Percentiles rank a stretch among this genome's conserved stretches.
Conservation (phyloP, 805 yeast species). For the Lipomyces chichibuensis region DNA sequence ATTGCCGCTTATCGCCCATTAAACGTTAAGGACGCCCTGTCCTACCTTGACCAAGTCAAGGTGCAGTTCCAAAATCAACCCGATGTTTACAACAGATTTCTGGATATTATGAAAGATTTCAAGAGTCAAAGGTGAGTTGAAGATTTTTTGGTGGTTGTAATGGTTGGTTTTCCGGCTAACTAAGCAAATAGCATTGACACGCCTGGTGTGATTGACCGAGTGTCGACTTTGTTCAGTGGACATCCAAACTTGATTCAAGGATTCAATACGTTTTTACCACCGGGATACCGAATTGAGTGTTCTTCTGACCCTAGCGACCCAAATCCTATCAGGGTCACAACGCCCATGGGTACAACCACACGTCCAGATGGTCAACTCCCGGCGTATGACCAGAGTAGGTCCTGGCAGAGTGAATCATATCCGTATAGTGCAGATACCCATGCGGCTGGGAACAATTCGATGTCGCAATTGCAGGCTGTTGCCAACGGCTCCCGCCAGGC, state of each 20-base stretch:
- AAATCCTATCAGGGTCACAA: constrained; percentile 88
- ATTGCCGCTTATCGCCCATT: constrained; percentile 57
- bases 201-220: constrained; percentile 97
- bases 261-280: constrained; percentile 95
- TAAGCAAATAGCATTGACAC: constrained; percentile 66
- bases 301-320: constrained; percentile 87
- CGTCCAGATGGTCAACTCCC: constrained; percentile 57
- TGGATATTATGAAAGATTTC: constrained; percentile 98
- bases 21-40: constrained; percentile 93
- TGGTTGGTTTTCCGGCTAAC: background rate
- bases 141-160: constrained; percentile 4
- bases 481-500: constrained; percentile 35
- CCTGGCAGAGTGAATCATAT: constrained; percentile 30
- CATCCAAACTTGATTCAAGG: constrained; percentile 94
- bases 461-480: constrained; percentile 36
- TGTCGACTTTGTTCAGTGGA: constrained; percentile 85
- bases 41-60: constrained; percentile 94
- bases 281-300: constrained; percentile 92
- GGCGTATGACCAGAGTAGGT: constrained; percentile 35
- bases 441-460: constrained; percentile 14
- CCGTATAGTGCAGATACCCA: constrained; percentile 23
- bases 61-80: constrained; percentile 89
- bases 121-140: constrained; percentile 75
- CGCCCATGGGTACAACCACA: constrained; percentile 88
- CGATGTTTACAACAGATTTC: constrained; percentile 91